Base-by-base conservation (phyloP, 2,329 filamentous ascomycete species). In the Phoma sp. region DNA sequence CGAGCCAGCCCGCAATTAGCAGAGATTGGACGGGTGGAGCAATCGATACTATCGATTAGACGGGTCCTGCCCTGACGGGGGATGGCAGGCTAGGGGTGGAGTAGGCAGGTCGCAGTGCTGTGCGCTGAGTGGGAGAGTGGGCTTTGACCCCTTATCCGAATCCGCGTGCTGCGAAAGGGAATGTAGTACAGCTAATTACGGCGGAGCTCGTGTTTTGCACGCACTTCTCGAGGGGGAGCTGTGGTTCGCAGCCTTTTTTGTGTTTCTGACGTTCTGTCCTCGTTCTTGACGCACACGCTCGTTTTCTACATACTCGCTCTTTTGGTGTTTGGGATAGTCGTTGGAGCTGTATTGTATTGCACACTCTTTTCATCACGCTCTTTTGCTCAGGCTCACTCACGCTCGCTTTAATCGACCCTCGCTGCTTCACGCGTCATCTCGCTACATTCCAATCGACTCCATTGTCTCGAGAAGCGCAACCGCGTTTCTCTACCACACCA, bases 401-500 rank as follows among this genome's bases (percentile, higher is more conserved):
- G 13, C 32, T 33, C 32, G 32, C 32, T 33, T 7, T 2, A 29
- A 6, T 29, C 27, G 27, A 2, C 32, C 2, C 32, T 33, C 32
- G 32, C 32, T 33, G 29, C 29, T 30, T 30, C 29, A 11, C 29
- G 29, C 32, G 10, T 13, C 13, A 11, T 5, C 13, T 8, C 7
- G 13, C 32, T 33, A 11, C 32, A 33, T 33, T 33, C 32, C 32
- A 33, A 13, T 4, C 6, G 9, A 29, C 27, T 32, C 27, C n/a
- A 22, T 42, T 14, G 5, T 7, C 13, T 14, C 7, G 67, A 73
- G 72, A 61, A 66, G 67, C 70, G 71, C 47, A 53, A 30, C 60
- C 59, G 69, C 71, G 72, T 75, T 72, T 73, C 71, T 74, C 71
- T 57, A 41, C 52, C 53, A 30, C 64, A 64, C 29, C 29, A 58